phyloP scores from a whole-genome alignment of 805 yeast genomes.

The Ogataea thermomethanolica region DNA sequence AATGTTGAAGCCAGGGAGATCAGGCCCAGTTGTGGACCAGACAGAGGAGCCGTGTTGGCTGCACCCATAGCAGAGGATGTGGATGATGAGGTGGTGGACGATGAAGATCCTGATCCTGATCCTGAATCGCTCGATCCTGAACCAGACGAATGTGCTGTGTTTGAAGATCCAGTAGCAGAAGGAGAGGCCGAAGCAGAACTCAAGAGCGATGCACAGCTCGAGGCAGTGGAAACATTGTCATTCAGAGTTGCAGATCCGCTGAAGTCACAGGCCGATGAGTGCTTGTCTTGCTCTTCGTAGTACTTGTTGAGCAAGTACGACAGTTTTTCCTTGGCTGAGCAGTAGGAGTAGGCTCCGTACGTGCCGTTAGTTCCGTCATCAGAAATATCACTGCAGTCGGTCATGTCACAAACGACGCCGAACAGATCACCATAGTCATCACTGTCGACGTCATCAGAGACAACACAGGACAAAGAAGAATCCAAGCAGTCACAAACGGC shows the following conservation, averaged over 20 bases:
- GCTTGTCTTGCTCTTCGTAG: conserved; percentile 45
- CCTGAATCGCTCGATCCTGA: conserved; percentile 17
- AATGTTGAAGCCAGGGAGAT: conserved; percentile 36
- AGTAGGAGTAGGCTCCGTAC: conserved; percentile 74
- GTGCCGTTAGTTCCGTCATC: conserved; percentile 60
- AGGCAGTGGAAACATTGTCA: conserved; percentile 36
- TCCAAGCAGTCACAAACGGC: conserved; percentile 62
- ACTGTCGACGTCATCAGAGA: conserved; percentile 45
- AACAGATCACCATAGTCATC: conserved; percentile 61
- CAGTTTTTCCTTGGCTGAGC: conserved; percentile 67
- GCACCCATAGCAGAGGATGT: conserved; percentile 29
- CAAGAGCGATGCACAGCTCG: conserved; percentile 48
- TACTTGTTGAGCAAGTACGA: conserved; percentile 64
- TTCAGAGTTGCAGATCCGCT: conserved; percentile 61
- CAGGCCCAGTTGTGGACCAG: conserved; percentile 30
- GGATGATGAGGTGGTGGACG: conserved; percentile 25
- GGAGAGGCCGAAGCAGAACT: conserved; percentile 39
- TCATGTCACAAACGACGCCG: conserved; percentile 51
- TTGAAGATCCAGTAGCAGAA: conserved; percentile 33
- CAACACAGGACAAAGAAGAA: conserved; percentile 54
- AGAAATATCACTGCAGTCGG: conserved; percentile 59
- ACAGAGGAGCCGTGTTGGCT: conserved; percentile 10
- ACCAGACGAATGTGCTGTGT: conserved; percentile 11
- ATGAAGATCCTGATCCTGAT: conserved; percentile 4
- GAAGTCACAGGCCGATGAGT: conserved; percentile 62